A percentile compares a stretch with the other conserved stretches of the same genome.
Evolutionary conservation across 2,329 filamentous ascomycete genomes (phyloP).

Genomic region (Fusarium sulawesiense): DNA sequence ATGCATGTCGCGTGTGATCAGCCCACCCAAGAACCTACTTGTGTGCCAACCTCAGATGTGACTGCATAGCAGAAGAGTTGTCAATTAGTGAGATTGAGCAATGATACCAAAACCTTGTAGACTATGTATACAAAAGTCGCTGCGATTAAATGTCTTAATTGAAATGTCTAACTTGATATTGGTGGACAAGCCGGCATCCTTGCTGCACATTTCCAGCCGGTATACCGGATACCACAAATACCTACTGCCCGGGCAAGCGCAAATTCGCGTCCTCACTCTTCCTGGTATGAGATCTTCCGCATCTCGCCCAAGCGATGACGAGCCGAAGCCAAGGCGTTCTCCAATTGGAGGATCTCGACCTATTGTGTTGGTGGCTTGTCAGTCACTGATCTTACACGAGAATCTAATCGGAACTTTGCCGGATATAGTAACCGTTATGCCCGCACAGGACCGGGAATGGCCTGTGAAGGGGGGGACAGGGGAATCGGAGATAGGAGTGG

Average conservation of each 20-base stretch:
- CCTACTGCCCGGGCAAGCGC: not conserved
- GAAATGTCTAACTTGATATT: not conserved
- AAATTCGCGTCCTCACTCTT: conserved; percentile 63
- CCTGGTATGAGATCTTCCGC: conserved; percentile 95
- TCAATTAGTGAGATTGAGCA: not conserved
- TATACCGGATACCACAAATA: conserved; percentile 12
- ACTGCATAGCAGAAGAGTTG: not conserved
- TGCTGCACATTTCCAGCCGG: not conserved
- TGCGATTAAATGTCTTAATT: conserved; percentile 5
- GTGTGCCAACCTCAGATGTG: not conserved
- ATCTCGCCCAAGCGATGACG: conserved; percentile 91
- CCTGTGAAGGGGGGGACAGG: conserved; percentile 1
- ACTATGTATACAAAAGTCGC: not conserved
- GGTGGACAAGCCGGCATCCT: not conserved
- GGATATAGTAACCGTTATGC: conserved; percentile 39
- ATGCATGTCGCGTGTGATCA: not conserved
- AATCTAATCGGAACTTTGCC: conserved; percentile 23
- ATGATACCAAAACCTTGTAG: not conserved
- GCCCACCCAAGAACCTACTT: not conserved
- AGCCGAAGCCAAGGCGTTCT: conserved; percentile 84
- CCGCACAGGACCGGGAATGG: conserved; percentile 24
- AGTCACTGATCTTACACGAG: conserved; percentile 22
- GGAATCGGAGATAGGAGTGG: conserved; percentile 12
- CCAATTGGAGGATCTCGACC: conserved; percentile 97
- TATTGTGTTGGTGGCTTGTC: conserved; percentile 60